A percentile compares a stretch with the other conserved stretches of the same genome.
Conservation (phyloP, 805 yeast species). For the Debaryomyces castellii region DNA sequence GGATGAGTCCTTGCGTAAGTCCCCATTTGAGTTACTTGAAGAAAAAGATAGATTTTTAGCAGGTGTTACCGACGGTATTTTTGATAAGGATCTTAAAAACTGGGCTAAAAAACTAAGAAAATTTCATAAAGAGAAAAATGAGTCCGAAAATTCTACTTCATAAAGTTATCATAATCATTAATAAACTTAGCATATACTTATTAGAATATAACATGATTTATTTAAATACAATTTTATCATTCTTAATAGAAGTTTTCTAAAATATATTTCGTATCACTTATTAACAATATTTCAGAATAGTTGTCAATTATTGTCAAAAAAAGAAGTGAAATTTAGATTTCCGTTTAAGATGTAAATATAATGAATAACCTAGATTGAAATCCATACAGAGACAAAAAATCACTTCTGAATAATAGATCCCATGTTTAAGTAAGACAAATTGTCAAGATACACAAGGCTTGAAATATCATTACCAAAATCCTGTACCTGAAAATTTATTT, state of each 20-base stretch:
- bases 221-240: not conserved
- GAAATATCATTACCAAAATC: not conserved
- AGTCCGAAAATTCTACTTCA: constrained; percentile 1
- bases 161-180: not conserved
- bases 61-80: constrained; percentile 28
- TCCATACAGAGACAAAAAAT: no score
- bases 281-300: not conserved
- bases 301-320: no score
- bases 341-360: no score
- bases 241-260: not conserved
- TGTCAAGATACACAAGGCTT: no score
- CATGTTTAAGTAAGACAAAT: no score
- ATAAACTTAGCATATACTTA: not conserved
- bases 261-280: not conserved
- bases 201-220: not conserved
- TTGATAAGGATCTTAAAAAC: constrained; percentile 34
- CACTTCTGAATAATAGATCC: no score
- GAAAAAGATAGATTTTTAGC: constrained; percentile 27
- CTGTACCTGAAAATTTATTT: not conserved
- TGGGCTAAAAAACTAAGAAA: constrained; percentile 44
- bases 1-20: constrained; percentile 64
- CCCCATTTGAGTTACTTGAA: constrained; percentile 66
- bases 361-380: no score
- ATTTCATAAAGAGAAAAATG: constrained; percentile 25
- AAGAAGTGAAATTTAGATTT: no score